Conservation (phyloP, 2,329 filamentous ascomycete genomes). For the Pseudogymnoascus sp. region DNA sequence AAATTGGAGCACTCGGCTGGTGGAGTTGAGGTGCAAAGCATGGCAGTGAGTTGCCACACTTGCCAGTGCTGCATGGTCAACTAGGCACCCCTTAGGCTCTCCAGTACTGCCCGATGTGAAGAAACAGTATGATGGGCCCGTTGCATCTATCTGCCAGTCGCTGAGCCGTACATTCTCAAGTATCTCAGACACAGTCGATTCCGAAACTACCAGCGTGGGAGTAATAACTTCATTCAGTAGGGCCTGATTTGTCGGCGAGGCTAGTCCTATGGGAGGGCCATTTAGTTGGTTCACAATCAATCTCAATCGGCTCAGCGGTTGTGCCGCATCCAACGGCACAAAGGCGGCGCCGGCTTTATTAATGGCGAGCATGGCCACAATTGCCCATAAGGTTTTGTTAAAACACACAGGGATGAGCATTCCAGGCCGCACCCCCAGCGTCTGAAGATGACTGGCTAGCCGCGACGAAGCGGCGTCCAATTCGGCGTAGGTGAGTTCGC, state of each 20-base stretch:
- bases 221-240: not conserved
- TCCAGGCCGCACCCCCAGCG: constrained; percentile 13
- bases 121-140: not conserved
- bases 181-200: not conserved
- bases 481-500: constrained; percentile 16
- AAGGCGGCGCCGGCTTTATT: constrained; percentile 23
- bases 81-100: constrained; percentile 41
- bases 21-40: constrained; percentile 31
- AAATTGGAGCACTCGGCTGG: constrained; percentile 33
- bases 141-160: constrained; percentile 1
- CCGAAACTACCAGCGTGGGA: not conserved
- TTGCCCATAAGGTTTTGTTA: constrained; percentile 21
- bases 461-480: constrained; percentile 13
- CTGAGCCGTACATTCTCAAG: not conserved
- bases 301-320: constrained; percentile 19
- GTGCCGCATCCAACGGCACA: constrained; percentile 24
- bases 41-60: constrained; percentile 18
- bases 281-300: constrained; percentile 13
- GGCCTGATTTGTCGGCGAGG: not conserved
- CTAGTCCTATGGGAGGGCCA: not conserved
- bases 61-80: constrained; percentile 20
- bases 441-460: constrained; percentile 14
- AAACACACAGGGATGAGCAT: constrained; percentile 19
- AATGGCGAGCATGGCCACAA: constrained; percentile 20
- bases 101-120: constrained; percentile 43